phyloP scores from a whole-genome alignment of 805 yeast genomes.

The Kazachstania kunashirensis region DNA sequence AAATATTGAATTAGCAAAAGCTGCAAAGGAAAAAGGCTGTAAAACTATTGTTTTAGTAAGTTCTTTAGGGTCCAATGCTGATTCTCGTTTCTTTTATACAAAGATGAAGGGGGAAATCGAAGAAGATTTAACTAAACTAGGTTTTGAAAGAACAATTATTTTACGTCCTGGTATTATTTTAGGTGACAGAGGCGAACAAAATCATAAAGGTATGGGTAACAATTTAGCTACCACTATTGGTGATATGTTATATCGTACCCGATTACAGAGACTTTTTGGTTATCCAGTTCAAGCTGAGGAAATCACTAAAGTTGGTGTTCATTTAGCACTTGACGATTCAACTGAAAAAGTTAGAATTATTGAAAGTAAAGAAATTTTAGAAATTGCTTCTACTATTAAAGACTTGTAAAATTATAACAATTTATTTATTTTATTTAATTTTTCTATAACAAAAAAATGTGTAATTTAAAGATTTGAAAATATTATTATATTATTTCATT shows the following conservation, averaged over 20 bases:
- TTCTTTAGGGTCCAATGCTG: slow-evolving; percentile 49
- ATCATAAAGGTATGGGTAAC: slow-evolving; percentile 33
- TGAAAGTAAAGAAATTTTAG: slow-evolving; percentile 24
- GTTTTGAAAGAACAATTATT: slow-evolving; percentile 64
- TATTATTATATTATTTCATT: too few species aligned
- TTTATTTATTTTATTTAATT: too few species aligned
- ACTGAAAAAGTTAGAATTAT: slow-evolving; percentile 25
- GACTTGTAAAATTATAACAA: not conserved
- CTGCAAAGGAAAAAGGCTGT: slow-evolving; percentile 62
- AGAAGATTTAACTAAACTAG: slow-evolving; percentile 49
- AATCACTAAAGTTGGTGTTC: slow-evolving; percentile 49
- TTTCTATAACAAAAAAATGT: too few species aligned
- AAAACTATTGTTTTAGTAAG: slow-evolving; percentile 61
- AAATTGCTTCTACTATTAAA: slow-evolving; percentile 11
- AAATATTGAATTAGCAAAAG: slow-evolving; percentile 57
- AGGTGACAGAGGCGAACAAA: slow-evolving; percentile 43
- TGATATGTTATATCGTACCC: slow-evolving; percentile 27
- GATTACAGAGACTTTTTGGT: slow-evolving; percentile 25
- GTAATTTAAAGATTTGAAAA: too few species aligned
- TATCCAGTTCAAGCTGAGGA: slow-evolving; percentile 56
- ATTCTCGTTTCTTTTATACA: slow-evolving; percentile 51
- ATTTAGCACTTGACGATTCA: slow-evolving; percentile 29
- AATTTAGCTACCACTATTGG: slow-evolving; percentile 29
- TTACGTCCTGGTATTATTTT: slow-evolving; percentile 67
- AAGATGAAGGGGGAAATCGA: slow-evolving; percentile 71